Evolutionary conservation across 192 early-diverging fungal species (phyloP).

Genomic region (Mycoemilia scoparia): DNA sequence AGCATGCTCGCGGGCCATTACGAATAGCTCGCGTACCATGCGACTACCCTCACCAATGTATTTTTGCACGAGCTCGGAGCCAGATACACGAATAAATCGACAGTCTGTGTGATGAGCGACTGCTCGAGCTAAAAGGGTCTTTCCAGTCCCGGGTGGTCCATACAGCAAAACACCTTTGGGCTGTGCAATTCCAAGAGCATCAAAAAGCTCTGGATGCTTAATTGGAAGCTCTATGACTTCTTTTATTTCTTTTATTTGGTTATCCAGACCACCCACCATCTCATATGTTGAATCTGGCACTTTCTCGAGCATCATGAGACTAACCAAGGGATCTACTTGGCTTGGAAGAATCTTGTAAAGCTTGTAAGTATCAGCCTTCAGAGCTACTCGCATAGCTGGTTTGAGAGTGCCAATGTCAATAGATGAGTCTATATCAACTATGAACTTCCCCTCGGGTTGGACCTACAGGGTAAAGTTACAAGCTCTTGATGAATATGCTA

Average conservation of each 20-base stretch:
- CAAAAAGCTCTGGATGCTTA: slow-evolving; percentile 98
- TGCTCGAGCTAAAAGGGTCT: slow-evolving; percentile 72
- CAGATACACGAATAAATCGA: slow-evolving; percentile 78
- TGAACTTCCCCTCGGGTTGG: slow-evolving; percentile 94
- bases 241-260: slow-evolving; percentile 99
- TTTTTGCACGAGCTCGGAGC: slow-evolving; percentile 80
- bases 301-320: slow-evolving; percentile 99
- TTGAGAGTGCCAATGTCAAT: slow-evolving; percentile 86
- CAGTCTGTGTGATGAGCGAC: slow-evolving; percentile 90
- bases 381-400: slow-evolving; percentile 80
- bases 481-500: slow-evolving; percentile 1
- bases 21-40: slow-evolving; percentile 80
- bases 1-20: slow-evolving; percentile 81
- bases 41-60: slow-evolving; percentile 85
- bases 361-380: slow-evolving; percentile 81
- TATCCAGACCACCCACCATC: slow-evolving; percentile 96
- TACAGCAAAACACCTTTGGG: slow-evolving; percentile 95
- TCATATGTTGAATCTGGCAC: slow-evolving; percentile 99
- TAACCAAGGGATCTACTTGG: slow-evolving; percentile 97
- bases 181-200: slow-evolving; percentile 93
- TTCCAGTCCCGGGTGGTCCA: slow-evolving; percentile 77
- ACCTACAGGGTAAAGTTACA: no score
- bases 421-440: slow-evolving; percentile 82
- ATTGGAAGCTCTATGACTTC: slow-evolving; percentile 99
- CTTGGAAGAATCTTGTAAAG: slow-evolving; percentile 92